These are phyloP conservation scores for Penicillium psychrosexuale DNA, from an alignment of 2,329 filamentous ascomycete species.

Conservation along the genomic window DNA sequence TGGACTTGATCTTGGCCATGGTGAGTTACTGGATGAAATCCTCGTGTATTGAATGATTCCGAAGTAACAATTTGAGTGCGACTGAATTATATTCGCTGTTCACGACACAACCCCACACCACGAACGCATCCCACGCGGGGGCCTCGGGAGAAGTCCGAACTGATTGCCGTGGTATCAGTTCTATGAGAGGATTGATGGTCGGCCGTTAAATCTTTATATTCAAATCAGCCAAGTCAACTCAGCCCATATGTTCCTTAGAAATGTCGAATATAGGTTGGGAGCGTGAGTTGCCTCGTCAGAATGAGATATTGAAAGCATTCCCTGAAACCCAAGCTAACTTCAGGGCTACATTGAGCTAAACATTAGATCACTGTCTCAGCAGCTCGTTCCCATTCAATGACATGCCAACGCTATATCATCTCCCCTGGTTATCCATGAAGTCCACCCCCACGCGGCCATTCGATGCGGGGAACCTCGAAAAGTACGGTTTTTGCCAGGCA, in stretches of 20 bases:
- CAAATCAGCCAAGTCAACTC: too few species aligned
- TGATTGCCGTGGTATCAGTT: neutral
- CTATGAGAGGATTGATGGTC: too few species aligned
- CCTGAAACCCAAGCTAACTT: slow-evolving; percentile 18
- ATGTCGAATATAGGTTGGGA: neutral
- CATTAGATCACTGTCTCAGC: neutral
- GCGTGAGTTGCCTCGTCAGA: too few species aligned
- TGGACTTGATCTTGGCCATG: slow-evolving; percentile 63
- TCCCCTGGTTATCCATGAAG: neutral
- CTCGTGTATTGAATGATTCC: neutral
- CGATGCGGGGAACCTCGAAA: slow-evolving; percentile 1
- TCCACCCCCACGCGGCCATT: slow-evolving; percentile 3
- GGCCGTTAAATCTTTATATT: too few species aligned
- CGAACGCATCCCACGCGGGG: slow-evolving; percentile 15
- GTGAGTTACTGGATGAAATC: neutral
- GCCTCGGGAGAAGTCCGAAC: slow-evolving; percentile 15
- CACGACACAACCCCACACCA: slow-evolving; percentile 4
- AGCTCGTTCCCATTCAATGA: neutral
- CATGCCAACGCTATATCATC: neutral
- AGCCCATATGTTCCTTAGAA: neutral
- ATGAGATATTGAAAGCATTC: too few species aligned
- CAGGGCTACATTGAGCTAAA: slow-evolving; percentile 23
- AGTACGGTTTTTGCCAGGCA: neutral
- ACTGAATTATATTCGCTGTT: slow-evolving; percentile 6
- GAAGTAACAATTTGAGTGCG: neutral